phyloP scores from a whole-genome alignment of 2,329 filamentous ascomycete genomes.

The Penicillium sumatraense region DNA sequence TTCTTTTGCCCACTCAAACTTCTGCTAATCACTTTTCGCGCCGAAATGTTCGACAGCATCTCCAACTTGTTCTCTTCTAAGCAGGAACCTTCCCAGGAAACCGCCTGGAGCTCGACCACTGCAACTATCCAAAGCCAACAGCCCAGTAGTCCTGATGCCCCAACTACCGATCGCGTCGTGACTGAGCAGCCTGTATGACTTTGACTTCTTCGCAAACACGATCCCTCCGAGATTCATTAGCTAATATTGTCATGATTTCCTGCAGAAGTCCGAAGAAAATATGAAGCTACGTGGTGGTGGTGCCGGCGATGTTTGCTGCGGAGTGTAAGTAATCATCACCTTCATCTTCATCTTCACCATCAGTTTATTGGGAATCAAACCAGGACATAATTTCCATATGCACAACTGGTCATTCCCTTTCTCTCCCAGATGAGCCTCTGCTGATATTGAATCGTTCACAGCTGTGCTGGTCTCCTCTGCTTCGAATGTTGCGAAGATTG shows the following conservation, averaged over 20 bases:
- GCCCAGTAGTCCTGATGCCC: conserved; percentile 31
- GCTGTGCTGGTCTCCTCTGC: conserved; percentile 36
- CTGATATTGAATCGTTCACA: conserved; percentile 18
- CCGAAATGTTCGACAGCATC: conserved; percentile 26
- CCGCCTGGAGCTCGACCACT: conserved; percentile 24
- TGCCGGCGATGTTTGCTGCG: conserved; percentile 36
- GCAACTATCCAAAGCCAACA: conserved; percentile 30
- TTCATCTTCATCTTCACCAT: too few relatives aligned
- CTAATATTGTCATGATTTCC: neutral
- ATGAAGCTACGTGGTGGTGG: conserved; percentile 37
- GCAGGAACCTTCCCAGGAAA: conserved; percentile 20
- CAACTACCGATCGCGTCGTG: conserved; percentile 21
- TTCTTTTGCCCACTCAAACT: neutral
- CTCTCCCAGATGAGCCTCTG: too few relatives aligned
- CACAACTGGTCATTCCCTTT: neutral
- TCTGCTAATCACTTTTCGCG: neutral
- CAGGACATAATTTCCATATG: neutral
- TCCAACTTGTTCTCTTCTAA: conserved; percentile 33
- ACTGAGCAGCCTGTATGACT: conserved; percentile 31
- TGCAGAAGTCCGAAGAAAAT: conserved; percentile 24
- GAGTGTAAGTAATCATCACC: conserved; percentile 29
- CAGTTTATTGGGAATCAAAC: neutral
- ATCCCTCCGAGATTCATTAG: neutral
- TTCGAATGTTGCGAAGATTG: conserved; percentile 38
- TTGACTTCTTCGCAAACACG: neutral